Base-by-base conservation (phyloP, 768 basidiomycete genomes). In the Pleurotus tuoliensis region DNA sequence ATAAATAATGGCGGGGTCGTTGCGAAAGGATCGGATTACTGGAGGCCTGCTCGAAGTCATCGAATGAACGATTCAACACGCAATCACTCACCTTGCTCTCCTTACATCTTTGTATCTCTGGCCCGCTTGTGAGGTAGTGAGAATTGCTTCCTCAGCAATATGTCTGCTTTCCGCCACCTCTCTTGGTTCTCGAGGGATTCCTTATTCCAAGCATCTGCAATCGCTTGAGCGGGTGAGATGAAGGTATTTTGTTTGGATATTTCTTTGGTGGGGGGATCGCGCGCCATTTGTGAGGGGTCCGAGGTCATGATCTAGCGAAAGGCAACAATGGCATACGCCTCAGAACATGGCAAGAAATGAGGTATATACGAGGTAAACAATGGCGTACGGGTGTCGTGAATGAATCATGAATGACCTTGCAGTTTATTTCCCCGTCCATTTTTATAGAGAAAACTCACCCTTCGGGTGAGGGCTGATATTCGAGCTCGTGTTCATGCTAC, bases 161-260 rank as follows among this genome's bases (percentile, higher is more conserved):
- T 30, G 27, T 81, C 77, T 47, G 73, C 63, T 56, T 60, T 67
- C 56, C 76, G 72, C 88, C 87, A 90, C 59, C 69, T 74, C 53
- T 81, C 78, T 66, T 86, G 79, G 60, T 71, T 82, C 68, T 86
- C 81, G 12, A 67, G 57, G n/a, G 82, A 79, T 69, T 87, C 83
- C 47, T 74, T 71, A 64, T 77, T 80, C 88, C 88, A 89, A 54
- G 83, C 83, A 41, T 84, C 81, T 37, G 83, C 84, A 66, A 90
- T 88, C 25, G 81, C 78, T 59, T 84, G 81, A 3, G 82, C 81
- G 38, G 83, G 82, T 9, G 83, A 76, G 62, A 77, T 60, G 38
- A 62, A 59, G 56, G 70, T 62, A 54, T 67, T 71, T 43, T 71
- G 61, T 61, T 65, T 63, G 38, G 63, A 59, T 49, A 65, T 67